Conservation (phyloP, 768 basidiomycete genomes). For the Boletellus ananiceps region DNA sequence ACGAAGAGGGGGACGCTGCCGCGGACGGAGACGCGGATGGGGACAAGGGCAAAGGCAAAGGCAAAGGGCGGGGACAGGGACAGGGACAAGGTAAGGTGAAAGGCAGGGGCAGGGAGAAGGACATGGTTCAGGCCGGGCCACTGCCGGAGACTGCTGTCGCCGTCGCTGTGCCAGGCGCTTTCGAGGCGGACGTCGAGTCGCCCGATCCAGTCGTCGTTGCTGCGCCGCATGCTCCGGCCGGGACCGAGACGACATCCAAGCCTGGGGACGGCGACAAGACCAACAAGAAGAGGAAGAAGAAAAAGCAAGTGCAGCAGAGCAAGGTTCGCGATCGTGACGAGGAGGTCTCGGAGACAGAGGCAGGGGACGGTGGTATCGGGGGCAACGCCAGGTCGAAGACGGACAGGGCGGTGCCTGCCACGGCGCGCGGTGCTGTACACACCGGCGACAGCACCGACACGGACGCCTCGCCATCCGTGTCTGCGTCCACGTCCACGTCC, state of each 20-base stretch:
- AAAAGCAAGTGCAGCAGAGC: conserved; percentile 18
- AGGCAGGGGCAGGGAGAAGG: too few species aligned
- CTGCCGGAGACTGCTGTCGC: neutral
- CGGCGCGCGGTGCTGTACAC: neutral
- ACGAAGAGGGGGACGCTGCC: neutral
- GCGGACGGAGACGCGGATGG: neutral
- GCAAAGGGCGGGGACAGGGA: neutral
- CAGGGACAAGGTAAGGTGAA: neutral
- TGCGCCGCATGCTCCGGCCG: too few species aligned
- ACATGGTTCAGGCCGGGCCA: too few species aligned
- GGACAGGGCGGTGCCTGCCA: conserved; percentile 8
- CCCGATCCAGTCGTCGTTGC: too few species aligned
- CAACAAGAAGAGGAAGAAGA: conserved; percentile 28
- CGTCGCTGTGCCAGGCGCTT: conserved; percentile 12
- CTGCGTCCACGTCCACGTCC: neutral
- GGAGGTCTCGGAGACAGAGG: neutral
- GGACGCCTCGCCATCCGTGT: conserved; percentile 9
- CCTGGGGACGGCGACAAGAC: conserved; percentile 26
- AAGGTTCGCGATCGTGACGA: neutral
- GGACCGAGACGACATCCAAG: conserved; percentile 14
- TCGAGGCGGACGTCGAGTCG: conserved; percentile 1
- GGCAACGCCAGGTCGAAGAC: conserved; percentile 4
- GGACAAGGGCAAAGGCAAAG: neutral
- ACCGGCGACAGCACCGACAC: conserved; percentile 18
- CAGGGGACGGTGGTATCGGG: neutral